phyloP scores from a whole-genome alignment of 2,329 filamentous ascomycete genomes.

The Pestalotiopsis sp. region DNA sequence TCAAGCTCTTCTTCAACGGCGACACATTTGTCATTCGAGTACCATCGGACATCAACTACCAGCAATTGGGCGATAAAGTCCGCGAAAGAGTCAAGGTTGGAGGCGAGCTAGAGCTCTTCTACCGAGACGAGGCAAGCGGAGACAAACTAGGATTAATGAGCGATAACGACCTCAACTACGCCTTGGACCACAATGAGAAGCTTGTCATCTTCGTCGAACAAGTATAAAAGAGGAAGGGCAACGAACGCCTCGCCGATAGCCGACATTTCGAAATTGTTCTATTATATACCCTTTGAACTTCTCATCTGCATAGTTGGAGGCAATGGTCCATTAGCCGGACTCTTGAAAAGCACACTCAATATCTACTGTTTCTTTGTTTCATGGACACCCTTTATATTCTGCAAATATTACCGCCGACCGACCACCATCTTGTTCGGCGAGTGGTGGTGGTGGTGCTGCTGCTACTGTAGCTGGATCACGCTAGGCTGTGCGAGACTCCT shows the following conservation, averaged over 20 bases:
- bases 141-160: slow-evolving; percentile 76
- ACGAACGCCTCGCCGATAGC: not conserved
- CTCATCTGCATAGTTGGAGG: slow-evolving; percentile 1
- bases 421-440: not conserved
- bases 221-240: slow-evolving; percentile 32
- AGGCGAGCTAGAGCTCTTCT: slow-evolving; percentile 73
- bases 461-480: not conserved
- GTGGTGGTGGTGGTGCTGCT: not conserved
- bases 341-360: slow-evolving; percentile 2
- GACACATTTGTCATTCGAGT: slow-evolving; percentile 92
- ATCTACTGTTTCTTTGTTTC: slow-evolving; percentile 4
- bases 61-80: slow-evolving; percentile 81
- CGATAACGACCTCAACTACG: slow-evolving; percentile 80
- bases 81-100: slow-evolving; percentile 79
- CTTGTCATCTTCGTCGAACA: slow-evolving; percentile 74
- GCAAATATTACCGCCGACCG: not conserved
- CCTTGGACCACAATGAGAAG: slow-evolving; percentile 84
- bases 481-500: too few species aligned
- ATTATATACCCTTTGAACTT: slow-evolving; percentile 15
- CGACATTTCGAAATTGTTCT: slow-evolving; percentile 12
- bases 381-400: not conserved
- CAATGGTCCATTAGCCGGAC: slow-evolving; percentile 6
- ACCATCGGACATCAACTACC: slow-evolving; percentile 76
- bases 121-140: slow-evolving; percentile 81
- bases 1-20: slow-evolving; percentile 92